Base-by-base conservation (phyloP, 441 rosid species). In the Populus hybrid region DNA sequence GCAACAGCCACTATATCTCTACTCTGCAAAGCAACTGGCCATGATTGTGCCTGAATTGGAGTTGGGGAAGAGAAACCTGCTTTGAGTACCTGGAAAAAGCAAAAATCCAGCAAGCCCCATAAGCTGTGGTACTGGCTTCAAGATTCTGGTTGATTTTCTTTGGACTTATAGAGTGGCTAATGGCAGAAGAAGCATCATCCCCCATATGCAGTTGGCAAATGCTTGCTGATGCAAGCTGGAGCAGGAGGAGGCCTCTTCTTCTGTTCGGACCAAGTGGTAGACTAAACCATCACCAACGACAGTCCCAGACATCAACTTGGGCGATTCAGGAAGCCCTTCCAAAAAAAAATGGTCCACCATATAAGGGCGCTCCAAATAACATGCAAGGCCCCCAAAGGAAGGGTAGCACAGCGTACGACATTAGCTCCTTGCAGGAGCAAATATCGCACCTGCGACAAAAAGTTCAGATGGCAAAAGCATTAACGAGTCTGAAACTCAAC, bases 361-460 rank as follows among this genome's bases (percentile, higher is more conserved):
- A 78, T 70, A 89, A 90, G 93, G 97, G 89, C 89, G 65, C 92
- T 86, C 94, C 96, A 90, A 88, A 89, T 75, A 82, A 80, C 80
- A 87, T 84, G 92, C 94, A 87, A 88, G 82, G 87, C 87, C 95
- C 30, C 87, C 86, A 81, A 76, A 86, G 81, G 83, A 84, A 90
- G 89, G 95, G 87, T 87, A 86, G 89, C 92, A 89, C 97, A 95
- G 98, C 84, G 98, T 94, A 97, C 98, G 99, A 97, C 95, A 95
- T 97, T 95, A 86, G 98, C 99, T 93, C 99, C 97, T 84, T 91
- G 92, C 81, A 86, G 99, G 97, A 93, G 99, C 98, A 89, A 97
- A 97, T 91, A 95, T 97, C 99, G 99, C 99, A 93, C 94, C 99
- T 93, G 97, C 89, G 97, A 90, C 92, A 91, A 94, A 92, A 89